Evolutionary conservation across 169 alveolate species (phyloP), one percentile per base, ranked within the genome.

Genomic region (Plasmodium coatneyi): DNA sequence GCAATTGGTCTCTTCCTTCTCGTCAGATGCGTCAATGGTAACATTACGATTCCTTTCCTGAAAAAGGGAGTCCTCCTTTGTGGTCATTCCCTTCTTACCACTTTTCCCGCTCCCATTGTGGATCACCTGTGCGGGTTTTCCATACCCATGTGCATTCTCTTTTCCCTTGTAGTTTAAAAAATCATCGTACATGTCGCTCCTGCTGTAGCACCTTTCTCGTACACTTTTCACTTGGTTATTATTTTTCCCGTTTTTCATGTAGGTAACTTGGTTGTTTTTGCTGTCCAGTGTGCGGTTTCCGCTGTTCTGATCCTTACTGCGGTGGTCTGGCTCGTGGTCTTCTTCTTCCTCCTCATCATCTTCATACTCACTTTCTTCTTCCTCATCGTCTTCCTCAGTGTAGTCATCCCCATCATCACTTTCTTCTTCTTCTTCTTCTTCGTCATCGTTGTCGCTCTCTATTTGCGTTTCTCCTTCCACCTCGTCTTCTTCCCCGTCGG

Each of bases 401-500:
- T 32, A 32, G 39, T 32, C 39, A 32, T 32, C 39, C 3, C 3
- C 39, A 32, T 32, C 39, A 1, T 32, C 39, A 32, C 39, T 32
- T 0, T 94, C 94, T 34, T 95, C 92, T n/a, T 83, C 92, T 0
- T 25, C 72, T 12, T 54, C 91, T 0, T 82, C 39, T 4, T 82
- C 84, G 1, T 12, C 39, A 1, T 79, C 84, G 16, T 3, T 72
- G 3, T 84, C 82, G 16, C 79, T 32, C 39, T 32, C 39, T 1
- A 32, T 32, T 32, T 32, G 39, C 3, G 39, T 32, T 32, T 32
- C 39, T 32, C 39, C 82, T 25, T 60, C 92, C 4, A 46, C 93
- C 25, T 86, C 95, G 7, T 30, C 95, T 5, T 84, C 92, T 36
- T 80, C 95, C 34, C 92, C 94, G n/a, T 94, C 72, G 22, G 72